These are phyloP conservation scores for Lophiostoma macrostomum DNA, from an alignment of 495 filamentous ascomycete species.

Conservation along the genomic window DNA sequence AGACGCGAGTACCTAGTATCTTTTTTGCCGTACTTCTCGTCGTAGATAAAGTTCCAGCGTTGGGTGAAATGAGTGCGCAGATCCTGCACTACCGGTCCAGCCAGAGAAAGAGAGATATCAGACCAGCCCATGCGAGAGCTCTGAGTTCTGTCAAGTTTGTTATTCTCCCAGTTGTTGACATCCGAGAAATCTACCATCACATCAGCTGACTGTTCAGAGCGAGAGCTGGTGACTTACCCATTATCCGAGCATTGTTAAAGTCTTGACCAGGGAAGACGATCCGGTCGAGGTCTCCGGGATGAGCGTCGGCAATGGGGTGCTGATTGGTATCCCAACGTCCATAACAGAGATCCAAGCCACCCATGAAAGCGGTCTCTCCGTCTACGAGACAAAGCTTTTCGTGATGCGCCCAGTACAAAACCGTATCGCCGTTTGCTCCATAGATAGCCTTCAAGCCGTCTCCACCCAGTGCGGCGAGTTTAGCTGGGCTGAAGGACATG, in stretches of 20 bases:
- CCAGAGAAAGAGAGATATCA: slow-evolving; percentile 77
- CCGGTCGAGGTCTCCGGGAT: slow-evolving; percentile 69
- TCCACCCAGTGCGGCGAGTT: slow-evolving; percentile 56
- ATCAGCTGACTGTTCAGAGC: not conserved
- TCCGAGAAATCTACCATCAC: slow-evolving; percentile 77
- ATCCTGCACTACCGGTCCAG: slow-evolving; percentile 76
- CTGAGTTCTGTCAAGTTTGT: slow-evolving; percentile 77
- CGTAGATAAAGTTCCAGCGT: slow-evolving; percentile 91
- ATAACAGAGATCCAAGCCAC: slow-evolving; percentile 68
- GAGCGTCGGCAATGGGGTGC: slow-evolving; percentile 82
- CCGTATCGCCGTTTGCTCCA: slow-evolving; percentile 72
- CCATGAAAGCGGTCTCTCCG: slow-evolving; percentile 83
- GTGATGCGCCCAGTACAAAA: slow-evolving; percentile 94
- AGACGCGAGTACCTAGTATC: slow-evolving; percentile 38
- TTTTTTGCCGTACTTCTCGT: slow-evolving; percentile 73
- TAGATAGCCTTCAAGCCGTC: slow-evolving; percentile 74
- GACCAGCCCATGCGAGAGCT: slow-evolving; percentile 92
- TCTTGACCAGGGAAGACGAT: slow-evolving; percentile 90
- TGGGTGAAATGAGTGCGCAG: slow-evolving; percentile 77
- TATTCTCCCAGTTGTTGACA: slow-evolving; percentile 78
- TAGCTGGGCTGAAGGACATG: slow-evolving; percentile 51
- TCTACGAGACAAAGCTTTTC: slow-evolving; percentile 91
- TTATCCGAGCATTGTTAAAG: slow-evolving; percentile 75
- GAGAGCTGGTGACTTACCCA: slow-evolving; percentile 15
- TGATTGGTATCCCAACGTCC: slow-evolving; percentile 59